Base-by-base conservation (phyloP, 805 yeast genomes). In the Grigorovia jiainica region DNA sequence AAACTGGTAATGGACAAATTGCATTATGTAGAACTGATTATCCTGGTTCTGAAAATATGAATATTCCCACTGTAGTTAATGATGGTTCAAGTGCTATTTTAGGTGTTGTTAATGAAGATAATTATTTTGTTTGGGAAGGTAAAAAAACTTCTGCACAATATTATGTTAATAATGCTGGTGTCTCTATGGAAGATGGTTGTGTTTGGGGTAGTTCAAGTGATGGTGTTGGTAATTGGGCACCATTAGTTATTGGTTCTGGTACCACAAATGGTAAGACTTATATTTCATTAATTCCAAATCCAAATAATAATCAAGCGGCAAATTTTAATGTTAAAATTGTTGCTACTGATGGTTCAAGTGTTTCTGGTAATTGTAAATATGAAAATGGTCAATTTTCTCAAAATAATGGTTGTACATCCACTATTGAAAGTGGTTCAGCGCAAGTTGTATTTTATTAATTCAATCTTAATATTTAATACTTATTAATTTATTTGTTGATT, bases 31-130 rank as follows among this genome's bases (percentile, higher is more conserved):
- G 97, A 73, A 90, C 98, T 48, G 98, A 90, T 66, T 90, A 90
- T 78, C 98, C 98, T 60, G 98, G 98, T 71, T 82, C 96, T 50
- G 98, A 90, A 73, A 87, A 87, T 76, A 92, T 90, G 97, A 94
- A 81, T 52, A 75, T 90, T 48, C 97, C 98, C 64, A 89, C 97
- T 46, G 70, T 76, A 48, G 82, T 89, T 41, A 64, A 62, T 27
- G 83, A 82, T 45, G 95, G 95, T 55, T 55, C 69, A 31, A 53
- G 73, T 31, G 64, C 72, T 57, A 81, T 82, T 44, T 69, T 87
- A 53, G 73, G 95, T 41, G 94, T 82, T 52, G 96, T 89, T 49
- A 74, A 87, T 65, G 76, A 78, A 61, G 81, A 70, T 51, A 57
- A 71, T 49, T 90, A 90, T 76, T 92, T 78, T 77, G 62, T 61